A percentile compares a stretch with the other conserved stretches of the same genome.
These are phyloP conservation scores for Boletus subluridellus DNA, from an alignment of 1,284 basidiomycete species.

Conservation along the genomic window DNA sequence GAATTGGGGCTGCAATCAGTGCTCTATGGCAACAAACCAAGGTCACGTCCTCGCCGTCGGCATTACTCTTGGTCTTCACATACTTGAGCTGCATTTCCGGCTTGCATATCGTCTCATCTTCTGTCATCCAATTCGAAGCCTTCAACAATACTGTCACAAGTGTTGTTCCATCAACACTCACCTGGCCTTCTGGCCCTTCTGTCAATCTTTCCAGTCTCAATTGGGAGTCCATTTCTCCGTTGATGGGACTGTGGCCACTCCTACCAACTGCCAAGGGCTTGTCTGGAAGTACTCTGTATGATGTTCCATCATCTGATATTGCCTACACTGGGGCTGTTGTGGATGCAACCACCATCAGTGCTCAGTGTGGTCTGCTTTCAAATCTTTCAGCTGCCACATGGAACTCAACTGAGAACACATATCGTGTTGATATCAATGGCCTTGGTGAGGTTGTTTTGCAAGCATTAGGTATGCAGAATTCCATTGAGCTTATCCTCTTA, in stretches of 20 bases:
- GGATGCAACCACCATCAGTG: constrained; percentile 9
- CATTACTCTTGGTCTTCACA: background rate
- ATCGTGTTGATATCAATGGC: background rate
- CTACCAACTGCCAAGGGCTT: constrained; percentile 13
- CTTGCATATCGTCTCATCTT: constrained; percentile 22
- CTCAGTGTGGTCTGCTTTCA: constrained; percentile 13
- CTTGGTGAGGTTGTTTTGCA: background rate
- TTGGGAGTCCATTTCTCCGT: constrained; percentile 2
- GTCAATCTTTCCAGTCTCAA: background rate
- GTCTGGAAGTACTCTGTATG: constrained; percentile 12
- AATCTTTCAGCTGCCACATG: background rate
- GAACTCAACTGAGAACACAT: background rate
- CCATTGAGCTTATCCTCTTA: background rate
- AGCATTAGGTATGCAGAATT: background rate
- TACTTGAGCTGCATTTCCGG: constrained; percentile 13
- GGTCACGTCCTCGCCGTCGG: background rate
- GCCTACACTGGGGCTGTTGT: constrained; percentile 7
- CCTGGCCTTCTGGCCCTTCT: constrained; percentile 3
- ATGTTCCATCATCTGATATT: background rate
- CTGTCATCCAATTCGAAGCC: constrained; percentile 21
- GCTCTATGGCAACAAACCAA: constrained; percentile 20
- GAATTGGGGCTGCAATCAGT: constrained; percentile 16
- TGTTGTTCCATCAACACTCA: background rate
- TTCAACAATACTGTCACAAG: constrained; percentile 2
- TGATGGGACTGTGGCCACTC: background rate